Evolutionary conservation across 495 filamentous ascomycete genomes (phyloP).

Genomic region (Lepraria neglecta): DNA sequence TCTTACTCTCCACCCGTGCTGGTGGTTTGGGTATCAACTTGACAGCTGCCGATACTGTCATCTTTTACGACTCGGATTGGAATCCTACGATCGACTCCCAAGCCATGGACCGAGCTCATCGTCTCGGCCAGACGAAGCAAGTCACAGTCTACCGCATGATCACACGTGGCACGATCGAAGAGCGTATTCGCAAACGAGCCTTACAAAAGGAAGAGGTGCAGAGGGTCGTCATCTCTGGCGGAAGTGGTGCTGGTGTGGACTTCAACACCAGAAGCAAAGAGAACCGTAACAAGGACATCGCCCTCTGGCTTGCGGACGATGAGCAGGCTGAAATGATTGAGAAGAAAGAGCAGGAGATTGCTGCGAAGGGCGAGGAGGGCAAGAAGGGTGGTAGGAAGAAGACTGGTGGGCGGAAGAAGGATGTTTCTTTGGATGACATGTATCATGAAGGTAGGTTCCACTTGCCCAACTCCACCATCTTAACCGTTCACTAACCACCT

Average conservation of each 20-base stretch:
- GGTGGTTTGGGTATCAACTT: conserved; percentile 98
- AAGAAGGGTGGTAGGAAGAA: conserved; percentile 49
- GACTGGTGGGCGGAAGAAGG: conserved; percentile 56
- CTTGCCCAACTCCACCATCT: not conserved
- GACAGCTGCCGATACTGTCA: conserved; percentile 87
- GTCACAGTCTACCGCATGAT: conserved; percentile 97
- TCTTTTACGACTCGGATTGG: conserved; percentile 99
- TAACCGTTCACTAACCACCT: conserved; percentile 8
- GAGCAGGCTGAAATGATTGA: conserved; percentile 90
- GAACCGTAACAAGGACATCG: conserved; percentile 91
- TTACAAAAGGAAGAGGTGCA: conserved; percentile 99
- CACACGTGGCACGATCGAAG: conserved; percentile 94
- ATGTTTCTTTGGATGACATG: conserved; percentile 87
- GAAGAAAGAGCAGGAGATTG: conserved; percentile 75
- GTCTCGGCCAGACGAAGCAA: conserved; percentile 91
- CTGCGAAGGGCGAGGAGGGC: conserved; percentile 50
- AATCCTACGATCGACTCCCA: conserved; percentile 98
- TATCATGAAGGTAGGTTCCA: conserved; percentile 83
- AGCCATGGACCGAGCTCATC: conserved; percentile 98
- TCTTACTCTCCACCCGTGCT: conserved; percentile 89
- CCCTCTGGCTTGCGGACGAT: conserved; percentile 93
- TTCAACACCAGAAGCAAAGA: conserved; percentile 87
- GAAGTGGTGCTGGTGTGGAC: conserved; percentile 75
- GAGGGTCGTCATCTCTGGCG: conserved; percentile 93
- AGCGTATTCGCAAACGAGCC: conserved; percentile 95